phyloP scores from a whole-genome alignment of 179 eudicot species.

The Vitellaria paradoxa region DNA sequence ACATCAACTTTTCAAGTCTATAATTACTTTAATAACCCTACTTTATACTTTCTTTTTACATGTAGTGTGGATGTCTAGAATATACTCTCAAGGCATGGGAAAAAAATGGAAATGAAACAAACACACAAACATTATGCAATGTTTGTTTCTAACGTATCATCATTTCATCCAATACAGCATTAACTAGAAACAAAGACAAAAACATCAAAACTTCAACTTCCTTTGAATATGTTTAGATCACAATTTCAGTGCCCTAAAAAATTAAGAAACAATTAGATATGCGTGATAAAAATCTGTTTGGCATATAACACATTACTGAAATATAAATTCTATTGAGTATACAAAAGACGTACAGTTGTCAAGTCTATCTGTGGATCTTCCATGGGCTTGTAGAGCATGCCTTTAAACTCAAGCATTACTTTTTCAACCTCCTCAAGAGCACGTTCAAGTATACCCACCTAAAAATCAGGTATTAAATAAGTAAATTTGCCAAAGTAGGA shows the following conservation, averaged over 20 bases:
- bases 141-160: background rate
- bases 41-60: no score
- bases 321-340: background rate
- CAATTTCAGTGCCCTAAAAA: background rate
- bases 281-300: background rate
- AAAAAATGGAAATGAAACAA: no score
- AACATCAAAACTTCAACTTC: background rate
- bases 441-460: conserved; percentile 98
- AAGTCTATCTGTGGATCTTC: conserved; percentile 91
- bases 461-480: conserved; percentile 23
- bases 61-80: no score
- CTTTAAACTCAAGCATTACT: conserved; percentile 95
- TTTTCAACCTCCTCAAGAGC: conserved; percentile 98
- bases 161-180: background rate
- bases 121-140: no score
- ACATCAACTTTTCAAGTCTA: background rate
- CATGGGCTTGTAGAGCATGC: conserved; percentile 84
- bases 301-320: background rate
- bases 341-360: conserved; percentile 59
- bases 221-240: background rate
- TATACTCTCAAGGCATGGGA: no score
- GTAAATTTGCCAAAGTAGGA: conserved; percentile 1
- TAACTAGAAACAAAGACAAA: conserved; percentile 4
- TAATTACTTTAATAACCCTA: no score
- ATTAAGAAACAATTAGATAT: background rate